Evolutionary conservation across 2,329 filamentous ascomycete species (phyloP), one percentile per base, ranked within the genome.

Genomic region (Colletotrichum sp.): DNA sequence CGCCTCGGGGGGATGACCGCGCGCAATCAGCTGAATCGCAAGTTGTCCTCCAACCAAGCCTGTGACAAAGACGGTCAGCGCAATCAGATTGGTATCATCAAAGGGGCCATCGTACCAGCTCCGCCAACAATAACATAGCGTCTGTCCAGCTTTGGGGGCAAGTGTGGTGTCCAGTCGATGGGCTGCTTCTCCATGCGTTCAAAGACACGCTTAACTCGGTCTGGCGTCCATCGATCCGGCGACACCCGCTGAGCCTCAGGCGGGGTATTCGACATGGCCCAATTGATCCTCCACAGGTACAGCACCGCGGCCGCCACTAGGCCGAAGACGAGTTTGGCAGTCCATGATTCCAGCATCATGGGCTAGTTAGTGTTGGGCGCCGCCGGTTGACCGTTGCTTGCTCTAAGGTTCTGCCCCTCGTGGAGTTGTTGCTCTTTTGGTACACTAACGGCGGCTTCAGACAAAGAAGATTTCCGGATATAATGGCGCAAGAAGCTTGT

Each of bases 1-100:
- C 34, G 87, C 86, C 52, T 85, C 80, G 2, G 89, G 86, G 5
- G 86, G 82, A 62, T 90, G 88, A 13, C 90, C 90, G 8, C 88
- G 89, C 24, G 86, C 85, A 12, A 92, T 83, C 10, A 92, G 87
- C 76, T 91, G 88, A 10, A 88, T 82, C 13, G 90, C 87, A 39
- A 92, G 88, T 80, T 88, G 89, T 36, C 89, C 87, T 5, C 90
- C 90, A 4, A 92, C 88, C 36, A 91, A 86, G 7, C 90, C 89
- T 90, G 71, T 3, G 26, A 10, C 16, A 2, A 28, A 18, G 21
- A 49, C 7, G 13, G 59, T 76, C 32, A 70, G 71, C 52, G 26
- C 21, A 18, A n/a, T 3, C 21, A 30, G 49, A 15, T 8, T 3
- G 57, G 32, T 28, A 28, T 24, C 10, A 28, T 6, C 16, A n/a